Evolutionary conservation across 495 filamentous ascomycete genomes (phyloP), one percentile per base, ranked within the genome.

Genomic region (Neurospora sp.): DNA sequence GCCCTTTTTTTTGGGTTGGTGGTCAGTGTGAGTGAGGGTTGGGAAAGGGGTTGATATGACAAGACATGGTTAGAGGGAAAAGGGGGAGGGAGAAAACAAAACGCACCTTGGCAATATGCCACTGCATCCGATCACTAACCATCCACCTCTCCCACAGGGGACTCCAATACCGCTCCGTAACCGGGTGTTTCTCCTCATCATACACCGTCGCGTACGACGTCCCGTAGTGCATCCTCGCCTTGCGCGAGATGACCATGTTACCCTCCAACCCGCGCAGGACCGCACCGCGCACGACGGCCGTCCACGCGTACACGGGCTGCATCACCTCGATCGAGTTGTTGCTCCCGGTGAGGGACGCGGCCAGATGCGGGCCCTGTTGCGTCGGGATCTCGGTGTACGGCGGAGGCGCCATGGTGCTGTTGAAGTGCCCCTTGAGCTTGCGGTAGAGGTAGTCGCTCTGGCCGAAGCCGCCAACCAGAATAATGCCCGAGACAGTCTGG

Each of bases 81-180:
- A 16, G 31, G n/a, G 40, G 35, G 20, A 70, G 18, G 12, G 38
- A 39, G 23, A 37, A n/a, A 35, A 31, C 35, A 31, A 35, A 18
- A 78, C 84, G 77, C 74, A 91, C 90, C 84, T 90, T 92, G 12
- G 88, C 87, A 79, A 91, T 92, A 81, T 92, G 91, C 91, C 91
- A 93, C 77, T 92, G 90, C 91, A 93, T 92, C 69, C 91, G 85
- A 81, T 93, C 91, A 72, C 85, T 88, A 18, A 93, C 90, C 91
- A 93, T 93, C 90, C 90, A 93, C 39, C 91, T 79, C 80, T 93
- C 91, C 91, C 91, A 93, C 42, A 93, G 75, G 14, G 91, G 91
- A 72, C 86, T 88, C 91, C 91, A 93, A 76, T 93, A 93, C 44
- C 91, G 80, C 74, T 93, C 91, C 39, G 80, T 84, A 8, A 92